Base-by-base conservation (phyloP, 2,329 filamentous ascomycete genomes). In the Colletotrichum tabaci region DNA sequence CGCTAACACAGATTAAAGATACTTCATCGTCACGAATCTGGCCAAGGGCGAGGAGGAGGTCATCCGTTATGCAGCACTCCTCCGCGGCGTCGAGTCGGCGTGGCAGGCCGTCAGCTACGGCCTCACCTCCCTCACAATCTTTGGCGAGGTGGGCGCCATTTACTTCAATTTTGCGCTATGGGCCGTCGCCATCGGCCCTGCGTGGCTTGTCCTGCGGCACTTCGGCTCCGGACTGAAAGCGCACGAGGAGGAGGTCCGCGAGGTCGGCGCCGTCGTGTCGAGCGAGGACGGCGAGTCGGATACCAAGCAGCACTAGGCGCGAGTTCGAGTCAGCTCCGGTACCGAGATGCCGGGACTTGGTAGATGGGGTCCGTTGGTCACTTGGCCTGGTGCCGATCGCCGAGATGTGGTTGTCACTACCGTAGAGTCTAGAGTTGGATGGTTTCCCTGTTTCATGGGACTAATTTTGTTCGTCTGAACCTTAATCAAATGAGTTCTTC, bases 101-200 rank as follows among this genome's bases (percentile, higher is more conserved):
- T 92, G 90, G 82, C 92, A 94, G 77, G 92, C 92, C 8, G 81
- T 94, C 18, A 92, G 90, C 76, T 94, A 94, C 71, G 92, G 92
- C 0, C 79, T 94, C 0, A 88, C 87, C 10, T 91, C 89, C 3
- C 74, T 93, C 12, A 81, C 83, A 0, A 78, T 93, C 7, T 91
- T 94, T 78, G 91, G 88, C 2, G 82, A 90, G 61, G 86, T 93
- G 3, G 92, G 91, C 3, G 90, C 86, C 18, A 86, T 93, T 0
- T 94, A 94, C 77, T 82, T 93, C 75, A 94, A 94, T 76, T 93
- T 94, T 77, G 88, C 82, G 0, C 82, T 94, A 0, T 94, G 91
- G 91, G 91, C 83, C 0, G 74, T 92, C 0, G 86, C 91, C 0
- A 82, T 94, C 13, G 74, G 86, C 2, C 92, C 92, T 0, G 91